Evolutionary conservation across 176 grass and related monocot species (phyloP).

Genomic region (Avena eriantha): DNA sequence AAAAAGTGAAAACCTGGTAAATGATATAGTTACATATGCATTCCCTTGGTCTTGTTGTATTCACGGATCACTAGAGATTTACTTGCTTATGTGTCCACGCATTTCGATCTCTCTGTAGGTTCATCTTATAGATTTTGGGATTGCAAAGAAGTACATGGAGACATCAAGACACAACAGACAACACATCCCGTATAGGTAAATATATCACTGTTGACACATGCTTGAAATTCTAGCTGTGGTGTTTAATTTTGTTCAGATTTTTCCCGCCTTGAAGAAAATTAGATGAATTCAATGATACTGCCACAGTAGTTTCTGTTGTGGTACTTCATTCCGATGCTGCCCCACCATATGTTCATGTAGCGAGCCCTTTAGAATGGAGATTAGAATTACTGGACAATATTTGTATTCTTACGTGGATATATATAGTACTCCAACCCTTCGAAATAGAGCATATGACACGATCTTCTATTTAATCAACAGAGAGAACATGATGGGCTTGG

Average conservation of each 20-base stretch:
- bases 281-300: too few relatives aligned
- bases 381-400: too few relatives aligned
- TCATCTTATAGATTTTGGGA: conserved; percentile 63
- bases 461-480: conserved; percentile 25
- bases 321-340: too few relatives aligned
- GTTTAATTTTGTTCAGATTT: too few relatives aligned
- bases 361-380: too few relatives aligned
- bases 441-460: not conserved
- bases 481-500: conserved; percentile 56
- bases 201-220: not conserved
- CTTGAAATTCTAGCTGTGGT: too few relatives aligned
- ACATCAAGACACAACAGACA: conserved; percentile 41
- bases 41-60: not conserved
- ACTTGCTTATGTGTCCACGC: not conserved
- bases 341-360: too few relatives aligned
- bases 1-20: conserved; percentile 70
- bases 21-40: not conserved
- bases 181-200: conserved; percentile 71
- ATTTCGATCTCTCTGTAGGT: conserved; percentile 29
- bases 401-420: too few relatives aligned
- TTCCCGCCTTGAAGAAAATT: too few relatives aligned
- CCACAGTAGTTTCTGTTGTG: too few relatives aligned
- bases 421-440: too few relatives aligned
- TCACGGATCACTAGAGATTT: not conserved
- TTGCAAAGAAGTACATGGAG: conserved; percentile 55